phyloP scores from a whole-genome alignment of 78 protist species.

The Dictyostelium firmibasis region DNA sequence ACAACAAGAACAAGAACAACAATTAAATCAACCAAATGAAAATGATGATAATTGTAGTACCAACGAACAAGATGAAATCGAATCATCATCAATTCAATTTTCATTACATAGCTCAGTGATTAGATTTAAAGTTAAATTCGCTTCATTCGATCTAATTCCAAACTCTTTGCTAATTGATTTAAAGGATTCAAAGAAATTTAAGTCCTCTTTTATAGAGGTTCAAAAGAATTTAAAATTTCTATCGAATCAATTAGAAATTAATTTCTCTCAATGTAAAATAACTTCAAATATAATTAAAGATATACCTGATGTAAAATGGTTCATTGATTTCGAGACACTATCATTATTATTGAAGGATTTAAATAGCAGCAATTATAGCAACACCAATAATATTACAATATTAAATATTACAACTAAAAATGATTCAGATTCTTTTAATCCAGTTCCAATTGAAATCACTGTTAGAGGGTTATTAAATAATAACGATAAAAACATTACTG shows the following conservation, averaged over 20 bases:
- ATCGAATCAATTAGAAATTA: not conserved
- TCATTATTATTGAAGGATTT: not conserved
- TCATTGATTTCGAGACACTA: constrained; percentile 20
- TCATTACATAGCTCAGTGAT: not conserved
- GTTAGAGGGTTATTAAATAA: constrained; percentile 20
- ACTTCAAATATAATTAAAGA: constrained; percentile 45
- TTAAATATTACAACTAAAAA: not conserved
- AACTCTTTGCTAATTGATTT: not conserved
- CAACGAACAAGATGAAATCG: not conserved
- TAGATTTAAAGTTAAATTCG: constrained; percentile 18
- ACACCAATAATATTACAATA: not conserved
- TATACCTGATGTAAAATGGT: constrained; percentile 42
- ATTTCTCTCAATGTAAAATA: not conserved
- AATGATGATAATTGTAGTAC: not conserved
- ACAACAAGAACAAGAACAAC: no score
- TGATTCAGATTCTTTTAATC: not conserved
- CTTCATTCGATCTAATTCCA: not conserved
- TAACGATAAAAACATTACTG: not conserved
- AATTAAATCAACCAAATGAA: not conserved
- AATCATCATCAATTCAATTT: constrained; percentile 47
- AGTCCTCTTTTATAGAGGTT: not conserved
- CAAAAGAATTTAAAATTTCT: not conserved
- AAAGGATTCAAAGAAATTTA: not conserved
- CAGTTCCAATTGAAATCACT: constrained; percentile 60
- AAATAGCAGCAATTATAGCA: not conserved